Evolutionary conservation across 208 protist genomes (phyloP).

Genomic region (Acanthamoeba divionensis): DNA sequence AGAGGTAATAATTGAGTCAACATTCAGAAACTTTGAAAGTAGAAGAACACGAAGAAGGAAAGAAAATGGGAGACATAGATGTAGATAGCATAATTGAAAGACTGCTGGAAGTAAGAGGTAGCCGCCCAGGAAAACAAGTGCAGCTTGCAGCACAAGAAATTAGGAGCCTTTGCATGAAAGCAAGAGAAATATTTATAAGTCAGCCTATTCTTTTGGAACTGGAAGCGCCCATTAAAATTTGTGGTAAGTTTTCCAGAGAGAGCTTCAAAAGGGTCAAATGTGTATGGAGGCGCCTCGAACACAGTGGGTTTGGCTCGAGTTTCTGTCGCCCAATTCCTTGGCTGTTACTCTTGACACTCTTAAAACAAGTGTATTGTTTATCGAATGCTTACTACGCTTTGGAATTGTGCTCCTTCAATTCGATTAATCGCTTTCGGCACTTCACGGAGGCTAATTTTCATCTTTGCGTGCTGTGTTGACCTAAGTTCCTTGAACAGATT

Average conservation of each 20-base stretch:
- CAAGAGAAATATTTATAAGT: conserved; percentile 81
- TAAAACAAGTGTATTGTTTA: too few species aligned
- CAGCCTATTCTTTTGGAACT: conserved; percentile 85
- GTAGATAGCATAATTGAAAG: conserved; percentile 80
- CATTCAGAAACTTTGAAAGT: too few species aligned
- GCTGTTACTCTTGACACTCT: not conserved
- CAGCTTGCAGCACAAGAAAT: conserved; percentile 79
- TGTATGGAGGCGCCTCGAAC: not conserved
- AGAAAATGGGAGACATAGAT: conserved; percentile 63
- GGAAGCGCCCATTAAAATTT: conserved; percentile 86
- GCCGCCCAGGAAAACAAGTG: conserved; percentile 76
- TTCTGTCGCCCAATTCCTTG: not conserved
- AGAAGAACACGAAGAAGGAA: not conserved
- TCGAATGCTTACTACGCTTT: not conserved
- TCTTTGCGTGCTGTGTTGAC: not conserved
- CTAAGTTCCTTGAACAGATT: not conserved
- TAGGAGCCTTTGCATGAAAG: conserved; percentile 70
- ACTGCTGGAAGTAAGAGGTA: conserved; percentile 76
- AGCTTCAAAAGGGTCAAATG: too few species aligned
- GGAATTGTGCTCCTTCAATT: not conserved
- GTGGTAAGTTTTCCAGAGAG: conserved; percentile 57
- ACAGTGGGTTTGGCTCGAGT: not conserved
- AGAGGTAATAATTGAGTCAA: too few species aligned
- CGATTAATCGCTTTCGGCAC: not conserved
- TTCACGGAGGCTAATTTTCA: not conserved